phyloP scores from a whole-genome alignment of 2,329 filamentous ascomycete species.

The Zymoseptoria pseudotritici region DNA sequence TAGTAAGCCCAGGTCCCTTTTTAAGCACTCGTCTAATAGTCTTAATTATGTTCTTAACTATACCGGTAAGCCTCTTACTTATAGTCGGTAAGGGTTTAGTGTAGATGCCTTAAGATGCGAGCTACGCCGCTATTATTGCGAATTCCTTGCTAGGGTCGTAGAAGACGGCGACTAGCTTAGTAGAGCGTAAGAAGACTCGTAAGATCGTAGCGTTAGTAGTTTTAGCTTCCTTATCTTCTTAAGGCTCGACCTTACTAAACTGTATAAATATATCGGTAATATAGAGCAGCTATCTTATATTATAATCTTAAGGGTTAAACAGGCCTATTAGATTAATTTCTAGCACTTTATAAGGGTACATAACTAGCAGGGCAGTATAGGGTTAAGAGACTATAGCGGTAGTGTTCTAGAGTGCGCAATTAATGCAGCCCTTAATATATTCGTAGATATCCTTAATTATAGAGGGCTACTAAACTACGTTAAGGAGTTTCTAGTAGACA shows the following conservation, averaged over 20 bases:
- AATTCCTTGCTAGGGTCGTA: slow-evolving; percentile 1
- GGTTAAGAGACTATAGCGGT: neutral
- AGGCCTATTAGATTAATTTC: neutral
- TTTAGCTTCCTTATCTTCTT: neutral
- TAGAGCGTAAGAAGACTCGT: neutral
- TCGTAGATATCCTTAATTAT: neutral
- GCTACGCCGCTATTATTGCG: neutral
- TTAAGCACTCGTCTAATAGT: neutral
- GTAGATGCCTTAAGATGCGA: neutral
- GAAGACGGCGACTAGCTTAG: neutral
- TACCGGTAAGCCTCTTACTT: neutral
- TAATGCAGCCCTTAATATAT: neutral
- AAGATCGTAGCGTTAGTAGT: neutral
- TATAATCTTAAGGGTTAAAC: neutral
- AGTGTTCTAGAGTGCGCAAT: neutral
- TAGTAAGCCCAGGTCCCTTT: neutral
- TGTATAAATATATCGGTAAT: neutral
- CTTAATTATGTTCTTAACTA: neutral
- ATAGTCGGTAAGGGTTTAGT: neutral
- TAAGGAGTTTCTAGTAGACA: neutral
- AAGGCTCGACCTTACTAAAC: neutral
- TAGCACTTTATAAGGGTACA: neutral
- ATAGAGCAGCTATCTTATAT: neutral
- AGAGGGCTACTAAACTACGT: neutral
- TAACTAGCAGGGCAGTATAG: neutral